phyloP scores from a whole-genome alignment of 1,284 basidiomycete genomes.

The Naganishia albida region DNA sequence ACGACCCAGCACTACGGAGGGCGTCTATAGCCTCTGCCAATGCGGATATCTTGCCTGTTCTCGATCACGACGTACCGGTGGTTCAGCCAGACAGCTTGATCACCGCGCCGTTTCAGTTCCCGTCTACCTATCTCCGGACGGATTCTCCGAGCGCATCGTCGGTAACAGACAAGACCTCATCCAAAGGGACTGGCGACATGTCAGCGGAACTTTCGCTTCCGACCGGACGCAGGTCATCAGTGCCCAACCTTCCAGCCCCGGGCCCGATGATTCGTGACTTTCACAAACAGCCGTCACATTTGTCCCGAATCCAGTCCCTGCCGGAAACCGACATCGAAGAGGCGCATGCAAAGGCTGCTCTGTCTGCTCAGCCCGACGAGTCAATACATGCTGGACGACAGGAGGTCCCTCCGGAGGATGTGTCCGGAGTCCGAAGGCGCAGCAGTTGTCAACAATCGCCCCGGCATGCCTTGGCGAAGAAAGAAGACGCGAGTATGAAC shows the following conservation, averaged over 20 bases:
- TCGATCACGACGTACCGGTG: background rate
- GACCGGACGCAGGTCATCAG: slow-evolving; percentile 6
- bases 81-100: background rate
- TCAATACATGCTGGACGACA: background rate
- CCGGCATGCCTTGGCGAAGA: background rate
- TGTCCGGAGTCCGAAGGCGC: background rate
- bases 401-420: background rate
- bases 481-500: background rate
- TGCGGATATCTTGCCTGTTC: background rate
- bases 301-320: slow-evolving; percentile 48
- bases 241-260: background rate
- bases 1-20: slow-evolving; percentile 3
- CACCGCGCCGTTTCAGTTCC: background rate
- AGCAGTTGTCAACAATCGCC: background rate
- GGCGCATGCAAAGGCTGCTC: background rate
- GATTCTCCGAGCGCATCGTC: background rate
- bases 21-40: slow-evolving; percentile 2
- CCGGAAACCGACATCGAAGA: slow-evolving; percentile 45
- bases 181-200: background rate
- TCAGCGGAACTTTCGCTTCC: background rate
- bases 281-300: slow-evolving; percentile 16
- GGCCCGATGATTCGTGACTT: background rate
- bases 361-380: background rate
- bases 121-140: background rate
- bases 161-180: background rate